Base-by-base conservation (phyloP, 1,139 yeast genomes). In the Blastobotrys illinoisensis region DNA sequence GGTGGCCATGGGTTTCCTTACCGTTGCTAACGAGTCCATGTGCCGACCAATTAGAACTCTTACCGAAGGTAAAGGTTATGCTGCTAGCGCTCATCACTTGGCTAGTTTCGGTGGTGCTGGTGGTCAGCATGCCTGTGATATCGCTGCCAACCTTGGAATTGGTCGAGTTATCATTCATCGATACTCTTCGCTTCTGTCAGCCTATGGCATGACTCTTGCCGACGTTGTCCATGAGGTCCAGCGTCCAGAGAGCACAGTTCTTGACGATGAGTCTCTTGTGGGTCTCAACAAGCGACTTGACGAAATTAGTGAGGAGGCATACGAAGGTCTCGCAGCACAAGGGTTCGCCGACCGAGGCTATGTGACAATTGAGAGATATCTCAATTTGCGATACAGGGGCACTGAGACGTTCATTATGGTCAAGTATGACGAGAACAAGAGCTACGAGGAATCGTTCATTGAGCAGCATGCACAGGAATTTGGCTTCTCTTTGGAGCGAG, bases 361-460 rank as follows among this genome's bases (percentile, higher is more conserved):
- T 21, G 68, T 81, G 24, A 63, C 57, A 23, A 74, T 79, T 53
- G 95, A 89, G 63, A 79, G 79, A 32, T 87, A 79, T 62, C 73
- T 89, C 60, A 90, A 90, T 66, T 74, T 91, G 77, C 78, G 95
- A 64, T 91, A 88, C 67, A 81, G 82, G 58, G 97, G 97, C 5
- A 86, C 96, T 16, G 97, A 90, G 66, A 86, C 97, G 2, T 85
- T 86, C 48, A 74, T 91, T 59, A 85, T 90, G 84, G 81, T 88
- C 43, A 65, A 72, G 52, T 78, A 67, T 58, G 67, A 59, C 11
- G 64, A 60, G 20, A 58, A 58, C 28, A 67, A 72, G 62, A 69
- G 74, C 3, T 66, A 60, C 48, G 50, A 54, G 7, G 61, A 66
- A n/a, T 70, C 69, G 51, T 83, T 83, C 64, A 68, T 77, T 47